Base-by-base conservation (phyloP, 2,329 filamentous ascomycete genomes). In the Colletotrichum scovillei region DNA sequence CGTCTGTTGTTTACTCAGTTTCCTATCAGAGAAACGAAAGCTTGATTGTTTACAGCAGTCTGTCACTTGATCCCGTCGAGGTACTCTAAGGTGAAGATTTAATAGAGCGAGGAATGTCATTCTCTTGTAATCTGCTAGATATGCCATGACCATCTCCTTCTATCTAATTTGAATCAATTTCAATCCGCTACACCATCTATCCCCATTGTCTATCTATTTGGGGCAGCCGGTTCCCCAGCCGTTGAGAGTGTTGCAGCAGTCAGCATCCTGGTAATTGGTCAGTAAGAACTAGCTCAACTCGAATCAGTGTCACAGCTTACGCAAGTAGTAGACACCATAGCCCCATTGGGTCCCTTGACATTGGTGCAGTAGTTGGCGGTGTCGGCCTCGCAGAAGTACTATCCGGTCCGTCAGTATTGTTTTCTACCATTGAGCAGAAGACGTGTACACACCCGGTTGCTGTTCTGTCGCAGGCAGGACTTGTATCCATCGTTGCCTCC, bases 221-320 rank as follows among this genome's bases (percentile, higher is more conserved):
- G 60, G 60, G 42, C 60, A 63, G 24, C 60, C 60, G 12, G 60
- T 63, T 63, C 60, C 60, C 60, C 60, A 63, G 24, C 60, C 60
- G 8, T 63, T 63, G 24, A 63, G 60, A 12, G 60, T 63, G 42
- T 63, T 63, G 60, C 60, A 63, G 24, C 60, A 63, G 28, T 63
- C 60, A 22, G 60, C 60, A 22, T 16, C 60, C 60, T 63, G 22
- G 14, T 22, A 12, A 22, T 19, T 16, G 14, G 60, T 63, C 22
- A 63, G 60, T 26, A 30, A 14, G n/a, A 14, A 19, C 11, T 35
- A 5, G 26, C 4, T 30, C 6, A 4, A n/a, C 14, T 6, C 14
- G 12, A 5, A 30, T 56, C 14, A 19, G 4, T 6, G 35, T 42
- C 5, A 16, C 2, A 16, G 0, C 53, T 56, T 9, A 56, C 53